These are phyloP conservation scores for Rhododendron kiyosumense DNA, from an alignment of 148 eudicot genomes.

Conservation along the genomic window DNA sequence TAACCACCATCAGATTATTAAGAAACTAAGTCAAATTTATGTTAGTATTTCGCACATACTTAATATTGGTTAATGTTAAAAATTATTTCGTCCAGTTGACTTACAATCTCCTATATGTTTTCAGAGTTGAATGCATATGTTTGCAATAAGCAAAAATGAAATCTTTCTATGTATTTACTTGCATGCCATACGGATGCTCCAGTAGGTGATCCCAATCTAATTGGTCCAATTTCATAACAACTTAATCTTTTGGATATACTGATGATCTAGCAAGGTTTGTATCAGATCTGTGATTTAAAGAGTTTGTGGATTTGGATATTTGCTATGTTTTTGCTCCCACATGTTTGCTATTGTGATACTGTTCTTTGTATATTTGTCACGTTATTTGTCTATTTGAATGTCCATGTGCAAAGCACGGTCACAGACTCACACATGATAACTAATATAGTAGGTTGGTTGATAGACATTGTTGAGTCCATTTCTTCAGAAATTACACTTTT, in stretches of 20 bases:
- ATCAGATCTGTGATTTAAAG: background rate
- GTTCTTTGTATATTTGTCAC: background rate
- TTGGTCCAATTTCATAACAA: background rate
- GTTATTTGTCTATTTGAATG: background rate
- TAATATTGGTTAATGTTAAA: background rate
- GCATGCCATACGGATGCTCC: background rate
- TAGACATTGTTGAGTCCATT: background rate
- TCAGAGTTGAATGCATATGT: background rate
- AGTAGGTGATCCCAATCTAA: background rate
- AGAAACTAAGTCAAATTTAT: background rate
- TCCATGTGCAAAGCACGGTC: background rate
- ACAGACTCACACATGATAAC: no score
- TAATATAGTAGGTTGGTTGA: no score
- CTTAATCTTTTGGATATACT: background rate
- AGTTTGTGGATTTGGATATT: background rate
- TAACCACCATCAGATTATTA: background rate
- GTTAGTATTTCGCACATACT: background rate
- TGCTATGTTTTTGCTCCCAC: background rate
- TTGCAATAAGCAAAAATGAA: background rate
- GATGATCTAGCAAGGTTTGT: background rate
- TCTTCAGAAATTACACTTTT: background rate
- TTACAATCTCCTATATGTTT: background rate
- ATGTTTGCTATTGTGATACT: background rate
- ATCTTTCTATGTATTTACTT: background rate
- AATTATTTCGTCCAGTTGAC: background rate